A percentile compares a stretch with the other conserved stretches of the same genome.
Evolutionary conservation across 2,329 filamentous ascomycete species (phyloP).

Genomic region (Microcyclospora tardicrescens): DNA sequence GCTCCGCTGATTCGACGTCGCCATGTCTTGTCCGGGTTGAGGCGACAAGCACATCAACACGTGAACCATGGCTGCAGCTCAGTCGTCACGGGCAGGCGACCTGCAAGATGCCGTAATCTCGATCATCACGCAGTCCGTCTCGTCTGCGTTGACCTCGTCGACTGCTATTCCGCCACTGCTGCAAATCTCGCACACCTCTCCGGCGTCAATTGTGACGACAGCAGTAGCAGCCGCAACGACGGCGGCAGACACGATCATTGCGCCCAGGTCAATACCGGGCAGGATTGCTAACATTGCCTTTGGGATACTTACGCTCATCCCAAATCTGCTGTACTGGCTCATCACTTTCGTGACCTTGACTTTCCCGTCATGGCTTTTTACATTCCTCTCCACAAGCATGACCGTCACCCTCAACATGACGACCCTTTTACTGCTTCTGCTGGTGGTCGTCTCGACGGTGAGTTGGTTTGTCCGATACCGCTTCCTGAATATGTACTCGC

Average conservation of each 20-base stretch:
- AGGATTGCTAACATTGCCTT: constrained; percentile 22
- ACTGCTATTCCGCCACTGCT: no score
- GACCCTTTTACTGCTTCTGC: constrained; percentile 73
- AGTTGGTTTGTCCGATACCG: constrained; percentile 94
- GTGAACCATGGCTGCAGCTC: no score
- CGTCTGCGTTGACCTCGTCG: no score
- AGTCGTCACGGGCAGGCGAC: no score
- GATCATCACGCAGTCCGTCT: no score
- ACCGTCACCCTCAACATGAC: constrained; percentile 99
- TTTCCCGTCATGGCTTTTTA: constrained; percentile 78
- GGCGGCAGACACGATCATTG: not conserved
- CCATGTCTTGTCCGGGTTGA: no score
- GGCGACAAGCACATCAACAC: no score
- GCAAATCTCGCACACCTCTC: no score
- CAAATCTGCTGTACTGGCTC: constrained; percentile 57
- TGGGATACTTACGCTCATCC: constrained; percentile 34
- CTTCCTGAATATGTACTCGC: constrained; percentile 92
- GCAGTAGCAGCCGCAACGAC: constrained; percentile 1
- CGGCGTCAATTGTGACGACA: no score
- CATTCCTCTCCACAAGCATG: constrained; percentile 77
- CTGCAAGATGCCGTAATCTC: no score
- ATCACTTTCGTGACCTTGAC: constrained; percentile 81
- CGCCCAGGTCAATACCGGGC: constrained; percentile 11
- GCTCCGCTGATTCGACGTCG: no score
- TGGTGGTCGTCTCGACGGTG: constrained; percentile 65